Conservation (phyloP, 1,284 basidiomycete genomes). For the Melampsora americana region DNA sequence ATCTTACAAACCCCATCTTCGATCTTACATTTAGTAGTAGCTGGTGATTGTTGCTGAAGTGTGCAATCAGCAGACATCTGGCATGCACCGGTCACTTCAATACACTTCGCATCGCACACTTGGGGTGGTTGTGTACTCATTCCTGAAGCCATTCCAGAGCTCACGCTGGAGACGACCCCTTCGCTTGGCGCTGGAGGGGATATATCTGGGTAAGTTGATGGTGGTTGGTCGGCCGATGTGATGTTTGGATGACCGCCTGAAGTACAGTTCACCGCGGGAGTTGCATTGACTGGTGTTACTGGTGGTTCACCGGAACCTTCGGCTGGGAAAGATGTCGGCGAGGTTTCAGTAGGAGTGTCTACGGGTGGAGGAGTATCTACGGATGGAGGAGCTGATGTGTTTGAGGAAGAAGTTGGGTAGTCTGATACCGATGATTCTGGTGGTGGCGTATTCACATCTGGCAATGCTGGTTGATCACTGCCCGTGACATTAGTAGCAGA, state of each 20-base stretch:
- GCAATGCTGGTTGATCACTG: neutral
- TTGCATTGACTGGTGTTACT: neutral
- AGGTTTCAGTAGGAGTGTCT: neutral
- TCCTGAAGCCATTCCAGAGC: conserved; percentile 1
- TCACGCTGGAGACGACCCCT: neutral
- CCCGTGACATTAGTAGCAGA: conserved; percentile 13
- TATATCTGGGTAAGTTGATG: neutral
- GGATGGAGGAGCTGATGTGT: neutral
- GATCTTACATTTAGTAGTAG: conserved; percentile 37
- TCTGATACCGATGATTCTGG: neutral
- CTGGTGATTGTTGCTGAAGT: conserved; percentile 30
- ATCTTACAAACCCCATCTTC: conserved; percentile 37
- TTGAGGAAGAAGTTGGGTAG: neutral
- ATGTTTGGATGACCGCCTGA: neutral
- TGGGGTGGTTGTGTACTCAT: neutral
- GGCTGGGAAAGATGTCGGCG: neutral
- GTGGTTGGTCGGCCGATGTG: neutral
- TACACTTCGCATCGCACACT: conserved; percentile 37
- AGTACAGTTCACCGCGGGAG: neutral
- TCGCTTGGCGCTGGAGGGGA: neutral
- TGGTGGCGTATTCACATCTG: neutral
- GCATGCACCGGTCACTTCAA: conserved; percentile 34
- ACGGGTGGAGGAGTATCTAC: neutral
- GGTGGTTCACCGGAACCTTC: neutral
- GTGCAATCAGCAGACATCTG: conserved; percentile 35